phyloP scores from a whole-genome alignment of 202 grass and related monocot species.

The Schoenoplectus triqueter region DNA sequence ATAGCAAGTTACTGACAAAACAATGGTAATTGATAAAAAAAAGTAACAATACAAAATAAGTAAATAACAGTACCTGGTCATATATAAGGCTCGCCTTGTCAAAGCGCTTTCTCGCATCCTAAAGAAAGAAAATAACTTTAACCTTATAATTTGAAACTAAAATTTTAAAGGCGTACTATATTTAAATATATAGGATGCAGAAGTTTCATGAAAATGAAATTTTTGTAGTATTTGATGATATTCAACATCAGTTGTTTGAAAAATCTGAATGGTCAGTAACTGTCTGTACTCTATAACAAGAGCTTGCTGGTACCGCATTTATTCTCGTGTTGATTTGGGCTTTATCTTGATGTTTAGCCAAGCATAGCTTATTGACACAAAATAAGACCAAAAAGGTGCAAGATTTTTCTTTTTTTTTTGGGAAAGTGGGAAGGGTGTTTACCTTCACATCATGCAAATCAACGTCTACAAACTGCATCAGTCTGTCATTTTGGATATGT shows the following conservation, averaged over 20 bases:
- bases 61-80: conserved; percentile 72
- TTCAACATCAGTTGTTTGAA: not conserved
- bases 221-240: not conserved
- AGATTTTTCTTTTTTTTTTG: not conserved
- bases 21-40: not conserved
- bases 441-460: conserved; percentile 98
- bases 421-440: not conserved
- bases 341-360: not conserved
- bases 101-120: conserved; percentile 94
- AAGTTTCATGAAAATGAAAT: not conserved
- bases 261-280: not conserved
- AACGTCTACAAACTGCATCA: conserved; percentile 92
- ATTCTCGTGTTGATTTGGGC: not conserved
- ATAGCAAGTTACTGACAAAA: not conserved
- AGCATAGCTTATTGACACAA: not conserved
- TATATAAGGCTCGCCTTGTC: conserved; percentile 97
- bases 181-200: not conserved
- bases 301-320: not conserved
- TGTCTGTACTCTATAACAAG: not conserved
- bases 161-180: conserved; percentile 3
- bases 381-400: not conserved
- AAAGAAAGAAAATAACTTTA: conserved; percentile 39
- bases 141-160: conserved; percentile 33
- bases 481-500: conserved; percentile 94
- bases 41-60: conserved; percentile 34